Evolutionary conservation across 2,329 filamentous ascomycete species (phyloP).

Genomic region (Achaetomium macrosporum): DNA sequence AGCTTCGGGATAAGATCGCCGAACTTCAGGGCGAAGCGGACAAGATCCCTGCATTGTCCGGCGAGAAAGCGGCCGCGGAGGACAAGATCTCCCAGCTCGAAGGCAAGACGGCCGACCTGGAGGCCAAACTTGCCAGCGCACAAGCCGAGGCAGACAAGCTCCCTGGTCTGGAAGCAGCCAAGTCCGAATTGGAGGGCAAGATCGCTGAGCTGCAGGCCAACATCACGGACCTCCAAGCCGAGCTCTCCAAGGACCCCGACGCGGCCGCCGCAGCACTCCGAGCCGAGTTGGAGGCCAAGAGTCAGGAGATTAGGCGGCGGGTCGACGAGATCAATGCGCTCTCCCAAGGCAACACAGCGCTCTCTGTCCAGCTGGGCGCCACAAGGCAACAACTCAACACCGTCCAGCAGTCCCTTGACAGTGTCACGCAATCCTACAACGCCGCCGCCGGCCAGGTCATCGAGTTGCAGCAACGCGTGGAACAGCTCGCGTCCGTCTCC

Average conservation of each 20-base stretch:
- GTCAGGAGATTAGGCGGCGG: conserved; percentile 21
- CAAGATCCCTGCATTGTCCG: conserved; percentile 20
- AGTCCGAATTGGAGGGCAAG: conserved; percentile 17
- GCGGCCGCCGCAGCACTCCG: conserved; percentile 18
- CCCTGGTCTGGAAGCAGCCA: conserved; percentile 16
- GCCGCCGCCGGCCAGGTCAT: conserved; percentile 17
- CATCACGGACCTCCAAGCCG: conserved; percentile 19
- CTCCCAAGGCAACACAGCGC: conserved; percentile 20
- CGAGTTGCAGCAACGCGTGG: conserved; percentile 22
- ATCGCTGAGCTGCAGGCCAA: conserved; percentile 20
- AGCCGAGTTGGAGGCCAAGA: conserved; percentile 22
- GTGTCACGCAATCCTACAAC: conserved; percentile 19
- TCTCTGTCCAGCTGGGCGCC: conserved; percentile 22
- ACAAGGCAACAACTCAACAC: conserved; percentile 20
- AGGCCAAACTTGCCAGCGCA: conserved; percentile 15
- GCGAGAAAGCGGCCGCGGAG: conserved; percentile 22
- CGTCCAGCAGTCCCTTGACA: conserved; percentile 17
- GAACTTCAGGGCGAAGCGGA: conserved; percentile 23
- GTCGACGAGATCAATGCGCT: conserved; percentile 22
- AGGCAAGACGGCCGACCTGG: conserved; percentile 16
- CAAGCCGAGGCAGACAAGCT: conserved; percentile 19
- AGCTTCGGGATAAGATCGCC: conserved; percentile 17
- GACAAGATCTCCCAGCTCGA: conserved; percentile 19
- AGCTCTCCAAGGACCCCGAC: conserved; percentile 23
- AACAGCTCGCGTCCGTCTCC: conserved; percentile 16